phyloP scores from a whole-genome alignment of 2,329 filamentous ascomycete genomes.

The Westerdykella ornata region DNA sequence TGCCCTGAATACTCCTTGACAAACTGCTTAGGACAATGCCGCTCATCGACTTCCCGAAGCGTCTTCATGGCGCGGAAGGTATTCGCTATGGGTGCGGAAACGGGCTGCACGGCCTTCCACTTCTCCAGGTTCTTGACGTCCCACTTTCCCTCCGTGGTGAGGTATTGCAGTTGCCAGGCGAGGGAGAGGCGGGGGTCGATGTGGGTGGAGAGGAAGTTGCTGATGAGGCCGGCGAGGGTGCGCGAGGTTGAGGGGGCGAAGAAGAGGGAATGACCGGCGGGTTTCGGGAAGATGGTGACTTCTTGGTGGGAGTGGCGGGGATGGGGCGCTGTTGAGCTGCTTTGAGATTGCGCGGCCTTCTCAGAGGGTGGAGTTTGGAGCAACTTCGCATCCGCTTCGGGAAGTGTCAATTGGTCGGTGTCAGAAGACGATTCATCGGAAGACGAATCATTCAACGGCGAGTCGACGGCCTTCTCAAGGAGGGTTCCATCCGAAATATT shows the following conservation, averaged over 20 bases:
- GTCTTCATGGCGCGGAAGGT: constrained; percentile 91
- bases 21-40: constrained; percentile 70
- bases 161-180: constrained; percentile 84
- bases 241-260: constrained; percentile 72
- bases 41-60: constrained; percentile 77
- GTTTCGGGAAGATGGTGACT: constrained; percentile 63
- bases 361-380: too few species aligned
- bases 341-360: too few species aligned
- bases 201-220: constrained; percentile 69
- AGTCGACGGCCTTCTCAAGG: too few species aligned
- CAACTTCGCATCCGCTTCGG: too few species aligned
- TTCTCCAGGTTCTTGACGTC: constrained; percentile 94
- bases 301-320: constrained; percentile 50
- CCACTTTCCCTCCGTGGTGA: constrained; percentile 90
- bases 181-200: constrained; percentile 72
- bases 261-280: constrained; percentile 75
- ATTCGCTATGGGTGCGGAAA: constrained; percentile 69
- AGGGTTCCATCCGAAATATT: too few species aligned
- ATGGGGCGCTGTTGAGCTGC: constrained; percentile 12
- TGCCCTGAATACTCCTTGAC: constrained; percentile 58
- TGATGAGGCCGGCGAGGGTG: constrained; percentile 71
- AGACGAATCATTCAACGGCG: too few species aligned
- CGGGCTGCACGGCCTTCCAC: constrained; percentile 73
- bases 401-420: too few species aligned
- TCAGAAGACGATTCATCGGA: too few species aligned